These are phyloP conservation scores for Cyclospora cayetanensis DNA, from an alignment of 169 alveolate genomes.

Conservation along the genomic window DNA sequence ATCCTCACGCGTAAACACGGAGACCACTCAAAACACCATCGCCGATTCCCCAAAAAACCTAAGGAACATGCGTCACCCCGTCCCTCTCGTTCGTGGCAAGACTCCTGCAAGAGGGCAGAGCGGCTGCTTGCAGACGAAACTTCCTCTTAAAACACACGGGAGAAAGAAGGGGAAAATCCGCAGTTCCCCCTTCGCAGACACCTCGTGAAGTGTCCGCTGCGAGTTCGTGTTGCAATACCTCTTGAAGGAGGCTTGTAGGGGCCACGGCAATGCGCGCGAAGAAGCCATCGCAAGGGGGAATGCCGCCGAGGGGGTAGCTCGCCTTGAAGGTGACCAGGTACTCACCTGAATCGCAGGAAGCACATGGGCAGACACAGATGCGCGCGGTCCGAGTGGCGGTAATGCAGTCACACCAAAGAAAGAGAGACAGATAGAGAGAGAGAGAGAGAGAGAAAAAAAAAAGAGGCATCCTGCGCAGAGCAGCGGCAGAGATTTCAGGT, in stretches of 20 bases:
- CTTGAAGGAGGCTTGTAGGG: constrained; percentile 32
- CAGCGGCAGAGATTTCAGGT: background rate
- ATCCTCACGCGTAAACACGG: no score
- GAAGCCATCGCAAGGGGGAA: constrained; percentile 72
- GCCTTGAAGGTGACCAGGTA: constrained; percentile 13
- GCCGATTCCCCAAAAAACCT: no score
- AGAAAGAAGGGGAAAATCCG: no score
- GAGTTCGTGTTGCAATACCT: no score
- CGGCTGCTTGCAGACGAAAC: no score
- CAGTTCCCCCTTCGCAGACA: no score
- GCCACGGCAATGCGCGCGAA: constrained; percentile 48
- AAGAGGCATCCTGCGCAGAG: background rate
- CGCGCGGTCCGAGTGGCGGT: background rate
- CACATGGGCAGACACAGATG: background rate
- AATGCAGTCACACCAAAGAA: background rate
- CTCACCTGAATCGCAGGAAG: background rate
- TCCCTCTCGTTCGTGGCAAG: no score
- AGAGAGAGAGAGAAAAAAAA: background rate
- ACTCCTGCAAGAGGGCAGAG: no score
- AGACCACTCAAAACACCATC: no score
- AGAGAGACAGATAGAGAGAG: background rate
- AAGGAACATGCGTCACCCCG: no score
- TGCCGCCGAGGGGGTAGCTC: constrained; percentile 69
- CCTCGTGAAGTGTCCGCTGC: no score
- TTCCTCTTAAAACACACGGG: no score